These are phyloP conservation scores for Orbilia ellipsospora DNA, from an alignment of 2,329 filamentous ascomycete genomes.

Conservation along the genomic window DNA sequence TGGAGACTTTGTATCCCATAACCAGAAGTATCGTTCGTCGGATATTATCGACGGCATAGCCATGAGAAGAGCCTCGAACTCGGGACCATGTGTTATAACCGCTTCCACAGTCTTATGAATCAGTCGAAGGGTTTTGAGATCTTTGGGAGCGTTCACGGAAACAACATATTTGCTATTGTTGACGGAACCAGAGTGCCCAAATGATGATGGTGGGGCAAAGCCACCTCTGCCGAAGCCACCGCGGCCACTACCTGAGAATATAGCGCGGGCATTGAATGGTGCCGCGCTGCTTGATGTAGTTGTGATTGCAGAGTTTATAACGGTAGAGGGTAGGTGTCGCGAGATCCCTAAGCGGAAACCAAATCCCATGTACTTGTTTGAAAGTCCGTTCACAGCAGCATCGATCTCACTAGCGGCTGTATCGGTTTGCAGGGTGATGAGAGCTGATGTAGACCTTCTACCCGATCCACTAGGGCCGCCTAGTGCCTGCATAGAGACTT, in stretches of 20 bases:
- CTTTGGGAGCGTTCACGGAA: slow-evolving; percentile 77
- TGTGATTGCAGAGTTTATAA: slow-evolving; percentile 68
- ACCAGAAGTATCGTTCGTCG: slow-evolving; percentile 92
- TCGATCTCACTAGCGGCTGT: slow-evolving; percentile 87
- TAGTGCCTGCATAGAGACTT: slow-evolving; percentile 75
- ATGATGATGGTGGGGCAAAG: slow-evolving; percentile 82
- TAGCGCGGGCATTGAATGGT: slow-evolving; percentile 81
- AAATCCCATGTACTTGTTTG: slow-evolving; percentile 82
- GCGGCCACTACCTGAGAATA: slow-evolving; percentile 66
- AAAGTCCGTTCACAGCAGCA: slow-evolving; percentile 77
- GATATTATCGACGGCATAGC: slow-evolving; percentile 81
- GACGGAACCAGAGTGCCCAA: slow-evolving; percentile 64
- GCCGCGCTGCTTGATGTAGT: slow-evolving; percentile 65
- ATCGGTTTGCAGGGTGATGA: slow-evolving; percentile 82
- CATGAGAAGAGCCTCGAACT: slow-evolving; percentile 94
- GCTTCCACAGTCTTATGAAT: slow-evolving; percentile 90
- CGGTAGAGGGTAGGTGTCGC: slow-evolving; percentile 81
- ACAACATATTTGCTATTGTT: slow-evolving; percentile 67
- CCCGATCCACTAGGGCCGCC: slow-evolving; percentile 69
- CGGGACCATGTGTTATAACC: slow-evolving; percentile 80
- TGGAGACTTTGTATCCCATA: slow-evolving; percentile 84
- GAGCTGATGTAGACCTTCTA: slow-evolving; percentile 78
- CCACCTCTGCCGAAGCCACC: slow-evolving; percentile 69
- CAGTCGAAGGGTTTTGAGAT: slow-evolving; percentile 80
- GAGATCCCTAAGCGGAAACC: slow-evolving; percentile 85